Percentiles rank a stretch among this genome's conserved stretches.
Evolutionary conservation across 495 filamentous ascomycete species (phyloP).

Genomic region (Neurospora africana): DNA sequence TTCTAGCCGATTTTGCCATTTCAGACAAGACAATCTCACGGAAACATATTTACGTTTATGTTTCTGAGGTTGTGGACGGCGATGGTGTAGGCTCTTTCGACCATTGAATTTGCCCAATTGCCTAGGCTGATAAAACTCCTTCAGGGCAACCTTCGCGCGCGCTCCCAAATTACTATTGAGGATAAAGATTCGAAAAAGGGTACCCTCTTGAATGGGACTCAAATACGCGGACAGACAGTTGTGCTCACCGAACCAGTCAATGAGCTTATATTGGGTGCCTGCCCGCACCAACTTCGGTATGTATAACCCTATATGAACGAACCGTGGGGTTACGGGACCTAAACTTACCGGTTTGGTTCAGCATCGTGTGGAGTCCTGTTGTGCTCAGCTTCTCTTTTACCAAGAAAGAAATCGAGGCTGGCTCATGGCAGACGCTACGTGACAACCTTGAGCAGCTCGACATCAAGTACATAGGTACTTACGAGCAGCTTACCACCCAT

Average conservation of each 20-base stretch:
- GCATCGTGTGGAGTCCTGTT: slow-evolving; percentile 71
- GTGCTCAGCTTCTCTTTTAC: slow-evolving; percentile 74
- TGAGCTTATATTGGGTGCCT: slow-evolving; percentile 56
- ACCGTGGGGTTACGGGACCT: neutral
- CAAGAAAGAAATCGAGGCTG: slow-evolving; percentile 59
- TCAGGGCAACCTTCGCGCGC: slow-evolving; percentile 49
- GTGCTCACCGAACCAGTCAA: slow-evolving; percentile 47
- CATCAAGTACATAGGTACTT: slow-evolving; percentile 71
- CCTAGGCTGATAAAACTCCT: neutral
- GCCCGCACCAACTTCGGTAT: slow-evolving; percentile 43
- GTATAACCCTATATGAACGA: neutral
- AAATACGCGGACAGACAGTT: slow-evolving; percentile 46
- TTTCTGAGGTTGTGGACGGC: slow-evolving; percentile 52
- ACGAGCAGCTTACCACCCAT: slow-evolving; percentile 68
- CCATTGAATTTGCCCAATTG: neutral
- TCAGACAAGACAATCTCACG: slow-evolving; percentile 75
- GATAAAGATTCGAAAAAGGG: slow-evolving; percentile 71
- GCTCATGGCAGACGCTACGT: slow-evolving; percentile 55
- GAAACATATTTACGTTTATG: slow-evolving; percentile 71
- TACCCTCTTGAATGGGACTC: slow-evolving; percentile 62
- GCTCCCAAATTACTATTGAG: slow-evolving; percentile 53
- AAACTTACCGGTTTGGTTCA: slow-evolving; percentile 16
- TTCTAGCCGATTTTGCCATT: slow-evolving; percentile 44
- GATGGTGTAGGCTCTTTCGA: slow-evolving; percentile 50
- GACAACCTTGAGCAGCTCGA: slow-evolving; percentile 67